Conservation (phyloP, 306 rosid genomes). For the Pueraria montana region DNA sequence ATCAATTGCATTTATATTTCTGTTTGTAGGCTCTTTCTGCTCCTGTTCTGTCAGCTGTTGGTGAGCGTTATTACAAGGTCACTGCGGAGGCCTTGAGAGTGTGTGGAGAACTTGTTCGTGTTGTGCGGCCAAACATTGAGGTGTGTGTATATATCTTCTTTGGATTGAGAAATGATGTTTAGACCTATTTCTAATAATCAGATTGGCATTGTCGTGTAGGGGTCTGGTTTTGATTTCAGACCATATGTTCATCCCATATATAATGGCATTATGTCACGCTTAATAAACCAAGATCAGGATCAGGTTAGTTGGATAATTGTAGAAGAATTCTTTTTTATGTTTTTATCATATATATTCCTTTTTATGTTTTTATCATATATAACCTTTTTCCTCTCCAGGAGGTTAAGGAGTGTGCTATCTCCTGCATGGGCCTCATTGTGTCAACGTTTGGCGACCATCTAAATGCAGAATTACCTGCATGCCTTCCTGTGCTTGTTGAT, state of each 20-base stretch:
- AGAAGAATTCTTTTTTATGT: not conserved
- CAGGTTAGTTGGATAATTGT: constrained; percentile 73
- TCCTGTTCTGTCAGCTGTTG: constrained; percentile 96
- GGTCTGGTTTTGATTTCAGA: constrained; percentile 79
- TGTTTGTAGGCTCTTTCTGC: constrained; percentile 87
- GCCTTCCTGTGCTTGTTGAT: constrained; percentile 99
- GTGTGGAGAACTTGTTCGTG: constrained; percentile 95
- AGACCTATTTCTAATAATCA: constrained; percentile 44
- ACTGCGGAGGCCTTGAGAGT: constrained; percentile 99
- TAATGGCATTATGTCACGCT: constrained; percentile 93
- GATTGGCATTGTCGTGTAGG: constrained; percentile 61
- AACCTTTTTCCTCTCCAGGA: constrained; percentile 68
- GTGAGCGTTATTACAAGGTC: constrained; percentile 99
- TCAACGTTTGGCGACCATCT: constrained; percentile 98
- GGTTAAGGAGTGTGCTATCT: constrained; percentile 99
- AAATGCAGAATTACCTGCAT: constrained; percentile 74
- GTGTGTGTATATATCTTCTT: constrained; percentile 57
- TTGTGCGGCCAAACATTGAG: constrained; percentile 90
- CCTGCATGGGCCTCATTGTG: constrained; percentile 97
- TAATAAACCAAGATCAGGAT: constrained; percentile 99
- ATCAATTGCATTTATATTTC: constrained; percentile 34
- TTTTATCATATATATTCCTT: constrained; percentile 35
- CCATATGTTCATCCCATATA: constrained; percentile 90
- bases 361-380: constrained; percentile 37
- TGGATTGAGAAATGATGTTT: constrained; percentile 24